Conservation (phyloP, 2,329 filamentous ascomycete genomes). For the Fusarium devonianum region DNA sequence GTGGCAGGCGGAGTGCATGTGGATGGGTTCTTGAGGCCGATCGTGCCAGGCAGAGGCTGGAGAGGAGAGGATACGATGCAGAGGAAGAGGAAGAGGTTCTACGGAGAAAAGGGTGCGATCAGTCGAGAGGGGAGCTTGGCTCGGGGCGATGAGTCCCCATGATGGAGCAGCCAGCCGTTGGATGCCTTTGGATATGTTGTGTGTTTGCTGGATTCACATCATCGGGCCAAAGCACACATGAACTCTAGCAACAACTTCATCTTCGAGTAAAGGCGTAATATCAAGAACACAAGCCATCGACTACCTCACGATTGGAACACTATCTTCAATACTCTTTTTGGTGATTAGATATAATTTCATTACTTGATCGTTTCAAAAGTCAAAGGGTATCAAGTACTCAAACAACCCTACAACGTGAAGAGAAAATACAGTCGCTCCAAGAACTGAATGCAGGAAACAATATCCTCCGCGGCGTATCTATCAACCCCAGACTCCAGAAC, state of each 20-base stretch:
- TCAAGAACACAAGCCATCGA: too few relatives aligned
- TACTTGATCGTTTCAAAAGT: conserved; percentile 33
- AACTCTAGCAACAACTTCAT: not conserved
- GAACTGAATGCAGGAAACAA: conserved; percentile 15
- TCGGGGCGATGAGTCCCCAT: conserved; percentile 17
- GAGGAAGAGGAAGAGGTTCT: conserved; percentile 43
- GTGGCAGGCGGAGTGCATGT: conserved; percentile 70
- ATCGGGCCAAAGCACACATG: not conserved
- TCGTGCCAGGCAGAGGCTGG: conserved; percentile 60
- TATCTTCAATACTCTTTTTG: not conserved
- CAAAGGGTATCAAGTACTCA: conserved; percentile 47
- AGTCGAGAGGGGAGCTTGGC: conserved; percentile 25
- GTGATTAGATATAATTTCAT: conserved; percentile 21
- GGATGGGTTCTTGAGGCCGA: conserved; percentile 70
- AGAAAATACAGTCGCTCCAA: conserved; percentile 14
- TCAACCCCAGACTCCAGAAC: conserved; percentile 27
- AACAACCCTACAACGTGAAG: conserved; percentile 42
- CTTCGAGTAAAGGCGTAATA: too few relatives aligned
- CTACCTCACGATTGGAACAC: too few relatives aligned
- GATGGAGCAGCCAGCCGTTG: not conserved
- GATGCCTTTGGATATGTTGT: too few relatives aligned
- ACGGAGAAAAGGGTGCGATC: conserved; percentile 24
- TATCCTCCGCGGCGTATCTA: conserved; percentile 11
- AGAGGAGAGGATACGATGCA: conserved; percentile 46
- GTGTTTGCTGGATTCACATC: too few relatives aligned